Evolutionary conservation across 1,284 basidiomycete genomes (phyloP).

Genomic region (Spongiforma sp.): DNA sequence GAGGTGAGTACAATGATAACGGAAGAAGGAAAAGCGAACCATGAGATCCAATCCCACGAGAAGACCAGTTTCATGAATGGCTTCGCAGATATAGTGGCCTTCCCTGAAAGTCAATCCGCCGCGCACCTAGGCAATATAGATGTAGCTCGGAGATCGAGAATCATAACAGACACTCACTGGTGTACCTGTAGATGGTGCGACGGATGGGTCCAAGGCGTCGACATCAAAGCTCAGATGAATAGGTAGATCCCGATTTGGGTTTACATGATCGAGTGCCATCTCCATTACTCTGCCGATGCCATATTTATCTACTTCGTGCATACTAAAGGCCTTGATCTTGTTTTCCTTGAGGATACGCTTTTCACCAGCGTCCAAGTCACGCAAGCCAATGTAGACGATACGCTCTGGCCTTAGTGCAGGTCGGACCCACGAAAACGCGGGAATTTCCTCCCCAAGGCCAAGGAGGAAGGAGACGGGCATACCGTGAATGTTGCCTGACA

Average conservation of each 20-base stretch:
- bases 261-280: constrained; percentile 95
- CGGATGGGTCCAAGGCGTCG: constrained; percentile 91
- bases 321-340: constrained; percentile 93
- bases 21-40: constrained; percentile 50
- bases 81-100: constrained; percentile 97
- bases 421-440: constrained; percentile 84
- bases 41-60: constrained; percentile 93
- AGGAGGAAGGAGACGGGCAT: constrained; percentile 98
- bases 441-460: constrained; percentile 61
- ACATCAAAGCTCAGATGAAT: constrained; percentile 98
- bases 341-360: constrained; percentile 87
- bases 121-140: constrained; percentile 62
- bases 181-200: constrained; percentile 96
- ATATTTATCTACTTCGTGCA: constrained; percentile 98
- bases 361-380: constrained; percentile 93
- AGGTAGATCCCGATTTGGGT: constrained; percentile 82
- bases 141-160: constrained; percentile 3
- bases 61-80: constrained; percentile 91
- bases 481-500: constrained; percentile 91
- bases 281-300: constrained; percentile 97
- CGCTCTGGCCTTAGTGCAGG: constrained; percentile 74
- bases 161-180: constrained; percentile 57
- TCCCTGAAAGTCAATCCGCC: constrained; percentile 98
- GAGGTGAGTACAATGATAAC: constrained; percentile 5
- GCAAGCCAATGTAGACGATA: constrained; percentile 94